Evolutionary conservation across 2,329 filamentous ascomycete genomes (phyloP), one percentile per base, ranked within the genome.

Genomic region (Setomelanomma holmii): DNA sequence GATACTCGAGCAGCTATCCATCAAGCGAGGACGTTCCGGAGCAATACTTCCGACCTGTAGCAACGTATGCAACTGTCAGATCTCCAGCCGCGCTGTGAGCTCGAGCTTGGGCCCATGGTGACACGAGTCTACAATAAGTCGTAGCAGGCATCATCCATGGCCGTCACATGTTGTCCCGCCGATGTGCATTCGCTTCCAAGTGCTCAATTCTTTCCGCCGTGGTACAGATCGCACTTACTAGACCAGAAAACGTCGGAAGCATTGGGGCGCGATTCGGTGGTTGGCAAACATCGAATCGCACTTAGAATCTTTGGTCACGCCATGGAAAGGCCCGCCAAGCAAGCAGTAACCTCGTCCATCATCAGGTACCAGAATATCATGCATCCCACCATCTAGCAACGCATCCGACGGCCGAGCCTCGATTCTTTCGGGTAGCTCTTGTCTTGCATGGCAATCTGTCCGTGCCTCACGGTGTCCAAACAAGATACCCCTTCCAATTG

Each of bases 141-240:
- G 40, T 44, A 30, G 45, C 64, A 64, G 55, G 58, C 59, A 61
- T 62, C 49, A 63, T 61, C 56, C 52, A 50, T 45, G 49, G 20
- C 17, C 34, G 38, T 53, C 41, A 53, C 22, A 40, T 46, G 53
- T 48, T 41, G 49, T 49, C 55, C 51, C 36, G 34, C 16, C 14
- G 34, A 36, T 36, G 14, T 36, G 16, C 14, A n/a, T 36, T 36
- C 14, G 34, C 34, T 36, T 36, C 34, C 34, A n/a, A 36, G 4
- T 7, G 16, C 34, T 16, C 34, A 2, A 36, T 11, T 38, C n/a
- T n/a, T 38, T 38, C 35, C 10, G 19, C 19, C 38, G 21, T 40
- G 11, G 38, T 40, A 20, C 38, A 22, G 17, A 21, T 23, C 19
- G 12, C 12, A 22, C 10, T 21, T 10, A 23, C 38, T 40, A 19